These are phyloP conservation scores for Dothideomycetidae sp. DNA, from an alignment of 2,329 filamentous ascomycete species.

Conservation along the genomic window DNA sequence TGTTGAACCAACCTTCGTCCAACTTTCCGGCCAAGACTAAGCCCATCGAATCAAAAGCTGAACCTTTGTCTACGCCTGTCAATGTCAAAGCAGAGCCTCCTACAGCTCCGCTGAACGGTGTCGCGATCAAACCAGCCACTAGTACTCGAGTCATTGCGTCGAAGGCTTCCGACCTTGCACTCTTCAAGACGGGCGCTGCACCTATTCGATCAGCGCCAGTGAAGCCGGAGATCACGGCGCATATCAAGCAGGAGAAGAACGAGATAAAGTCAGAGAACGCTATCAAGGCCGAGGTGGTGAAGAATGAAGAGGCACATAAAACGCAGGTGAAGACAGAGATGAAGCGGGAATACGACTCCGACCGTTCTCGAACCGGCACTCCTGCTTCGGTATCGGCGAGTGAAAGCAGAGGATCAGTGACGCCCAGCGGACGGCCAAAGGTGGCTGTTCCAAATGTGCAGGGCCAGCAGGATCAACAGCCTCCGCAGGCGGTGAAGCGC, in stretches of 20 bases:
- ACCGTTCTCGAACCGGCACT: constrained; percentile 2
- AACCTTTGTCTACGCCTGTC: constrained; percentile 13
- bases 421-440: not conserved
- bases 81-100: constrained; percentile 11
- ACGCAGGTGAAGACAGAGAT: not conserved
- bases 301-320: not conserved
- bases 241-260: not conserved
- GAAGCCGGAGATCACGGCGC: constrained; percentile 4
- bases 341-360: constrained; percentile 5
- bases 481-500: constrained; percentile 13
- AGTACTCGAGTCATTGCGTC: not conserved
- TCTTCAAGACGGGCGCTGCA: not conserved
- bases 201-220: constrained; percentile 1
- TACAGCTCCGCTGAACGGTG: constrained; percentile 11
- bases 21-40: constrained; percentile 20
- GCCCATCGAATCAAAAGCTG: constrained; percentile 15
- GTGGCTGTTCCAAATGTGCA: not conserved
- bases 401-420: not conserved
- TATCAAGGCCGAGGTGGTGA: constrained; percentile 1
- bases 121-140: not conserved
- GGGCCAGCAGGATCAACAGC: not conserved
- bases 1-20: constrained; percentile 41
- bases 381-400: not conserved
- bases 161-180: not conserved
- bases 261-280: constrained; percentile 3